Base-by-base conservation (phyloP, 129 eudicot genomes). In the Smallanthus sonchifolius region DNA sequence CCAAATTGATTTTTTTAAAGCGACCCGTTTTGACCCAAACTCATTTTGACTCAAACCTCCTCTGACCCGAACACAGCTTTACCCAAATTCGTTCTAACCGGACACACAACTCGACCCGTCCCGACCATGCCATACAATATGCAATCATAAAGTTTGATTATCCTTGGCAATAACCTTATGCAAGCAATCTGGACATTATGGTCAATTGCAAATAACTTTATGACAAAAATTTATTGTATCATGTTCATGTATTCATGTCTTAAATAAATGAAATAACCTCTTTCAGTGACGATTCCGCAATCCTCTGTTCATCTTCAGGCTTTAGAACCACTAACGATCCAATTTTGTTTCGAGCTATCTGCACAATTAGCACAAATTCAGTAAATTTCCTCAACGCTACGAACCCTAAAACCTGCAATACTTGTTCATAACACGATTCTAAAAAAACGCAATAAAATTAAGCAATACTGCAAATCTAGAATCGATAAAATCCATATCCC, bases 261-360 rank as follows among this genome's bases (percentile, higher is more conserved):
- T 28, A 56, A 66, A 55, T 16, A 48, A 13, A 75, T 36, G 70
- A 30, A 44, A 77, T 69, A 85, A 93, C 98, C 96, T 93, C 97
- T 80, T 70, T 90, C 98, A 16, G 97, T 90, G 68, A 90, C 49
- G 65, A 93, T 93, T 68, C 97, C 96, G 91, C 98, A 34, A 93
- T 86, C 66, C 69, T 79, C 19, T 94, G 89, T 34, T 81, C 77
- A 38, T 90, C 83, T 73, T 97, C 98, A 8, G 97, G 96, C 82
- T 85, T 87, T 15, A 94, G 81, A 72, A 94, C 98, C 76, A 94
- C 97, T 76, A 94, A 81, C 14, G 97, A 94, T 67, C 98, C 97
- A 32, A 94, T 83, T 57, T 94, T 88, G 77, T 88, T 82, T 74
- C 63, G 79, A 77, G 91, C 91, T 93, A 94, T 94, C 97, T 90